Conservation (phyloP, 169 alveolate genomes). For the Cryptosporidium sp. region DNA sequence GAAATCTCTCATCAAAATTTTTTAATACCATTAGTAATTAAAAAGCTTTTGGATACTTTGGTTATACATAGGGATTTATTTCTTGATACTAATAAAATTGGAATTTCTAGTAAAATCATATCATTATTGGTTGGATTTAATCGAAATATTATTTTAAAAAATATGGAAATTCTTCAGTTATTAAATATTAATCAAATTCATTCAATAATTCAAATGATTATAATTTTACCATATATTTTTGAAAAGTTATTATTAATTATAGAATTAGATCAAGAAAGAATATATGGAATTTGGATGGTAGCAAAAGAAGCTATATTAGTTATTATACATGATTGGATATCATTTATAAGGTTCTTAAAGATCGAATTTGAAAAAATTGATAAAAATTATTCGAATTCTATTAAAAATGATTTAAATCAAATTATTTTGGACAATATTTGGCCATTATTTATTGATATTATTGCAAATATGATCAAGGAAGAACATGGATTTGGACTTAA, state of each 20-base stretch:
- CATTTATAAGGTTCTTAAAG: not conserved
- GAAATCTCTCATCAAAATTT: not conserved
- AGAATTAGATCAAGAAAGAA: not conserved
- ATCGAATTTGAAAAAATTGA: not conserved
- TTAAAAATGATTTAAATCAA: not conserved
- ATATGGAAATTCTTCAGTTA: not conserved
- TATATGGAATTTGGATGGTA: conserved; percentile 52
- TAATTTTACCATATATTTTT: conserved; percentile 38
- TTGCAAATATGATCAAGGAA: not conserved
- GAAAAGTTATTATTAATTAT: conserved; percentile 3
- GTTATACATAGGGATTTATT: conserved; percentile 5
- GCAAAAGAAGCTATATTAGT: conserved; percentile 41
- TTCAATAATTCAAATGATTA: conserved; percentile 20
- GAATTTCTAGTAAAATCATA: conserved; percentile 38
- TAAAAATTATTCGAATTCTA: not conserved
- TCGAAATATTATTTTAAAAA: conserved; percentile 31
- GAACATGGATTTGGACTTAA: conserved; percentile 3
- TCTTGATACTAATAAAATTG: conserved; percentile 45
- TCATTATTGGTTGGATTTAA: conserved; percentile 43
- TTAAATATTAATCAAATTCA: not conserved
- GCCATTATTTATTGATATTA: conserved; percentile 24
- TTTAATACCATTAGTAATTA: conserved; percentile 5
- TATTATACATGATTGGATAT: conserved; percentile 62
- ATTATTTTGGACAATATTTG: conserved; percentile 10
- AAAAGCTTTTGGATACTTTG: conserved; percentile 17